Evolutionary conservation across 202 grass and related monocot species (phyloP), one percentile per base, ranked within the genome.

Genomic region (Saccharum hybrid): DNA sequence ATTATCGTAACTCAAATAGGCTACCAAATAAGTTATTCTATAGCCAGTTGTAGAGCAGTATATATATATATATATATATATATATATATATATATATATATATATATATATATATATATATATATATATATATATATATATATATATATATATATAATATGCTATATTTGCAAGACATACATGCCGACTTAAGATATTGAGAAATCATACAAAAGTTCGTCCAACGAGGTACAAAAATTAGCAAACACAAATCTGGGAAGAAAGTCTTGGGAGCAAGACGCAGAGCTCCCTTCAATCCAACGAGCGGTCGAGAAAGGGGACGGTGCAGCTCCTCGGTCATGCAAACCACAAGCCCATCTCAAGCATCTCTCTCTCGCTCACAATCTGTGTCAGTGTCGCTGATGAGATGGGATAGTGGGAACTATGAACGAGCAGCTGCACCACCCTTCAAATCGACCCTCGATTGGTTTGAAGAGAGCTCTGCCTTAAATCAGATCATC

Each of bases 261-360:
- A 3, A 70, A 26, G 57, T 26, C 21, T 28, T 26, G n/a, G 5
- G 39, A 15, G 6, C 63, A 74, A 64, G 81, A 83, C 66, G 90
- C 84, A 97, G 94, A 97, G 94, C 94, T 94, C 94, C 94, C 94
- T 97, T 97, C 94, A 97, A 90, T 87, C 94, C 91, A 97, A 97
- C 91, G 60, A 94, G 84, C 46, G 89, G 82, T 74, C 79, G 72
- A 82, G 62, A 16, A 86, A 86, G 82, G 86, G 85, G 77, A 22
- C 34, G 81, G 62, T 83, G 34, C 91, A 70, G 91, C 94, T 97
- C 91, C 91, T 59, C 61, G 66, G 85, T 81, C 92, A 97, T 94
- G 94, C 91, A 97, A 97, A 18, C 89, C 94, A 91, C 94, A 81
- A 82, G 84, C 89, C 91, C 72, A 85, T 90, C 87, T 86, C 91